phyloP scores from a whole-genome alignment of 176 grass and related monocot genomes.

The Cenchrus purpureus region DNA sequence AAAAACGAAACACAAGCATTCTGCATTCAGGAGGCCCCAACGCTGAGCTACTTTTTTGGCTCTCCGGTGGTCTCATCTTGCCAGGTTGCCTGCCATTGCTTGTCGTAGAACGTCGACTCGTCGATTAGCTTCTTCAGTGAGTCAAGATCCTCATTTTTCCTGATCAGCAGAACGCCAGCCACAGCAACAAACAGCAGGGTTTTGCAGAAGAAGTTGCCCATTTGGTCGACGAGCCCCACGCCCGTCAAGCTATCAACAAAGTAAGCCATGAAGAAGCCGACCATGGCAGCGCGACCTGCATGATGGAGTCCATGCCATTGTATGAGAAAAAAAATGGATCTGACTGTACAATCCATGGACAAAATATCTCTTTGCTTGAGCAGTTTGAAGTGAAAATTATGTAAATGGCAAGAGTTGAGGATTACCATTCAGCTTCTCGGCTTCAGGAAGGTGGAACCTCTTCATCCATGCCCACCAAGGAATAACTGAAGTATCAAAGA shows the following conservation, averaged over 20 bases:
- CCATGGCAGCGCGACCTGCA: conserved; percentile 92
- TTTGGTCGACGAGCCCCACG: conserved; percentile 83
- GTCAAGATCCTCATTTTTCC: conserved; percentile 85
- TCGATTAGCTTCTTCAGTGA: conserved; percentile 81
- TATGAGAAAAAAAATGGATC: not conserved
- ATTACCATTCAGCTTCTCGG: conserved; percentile 90
- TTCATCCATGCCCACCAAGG: conserved; percentile 97
- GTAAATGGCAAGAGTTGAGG: not conserved
- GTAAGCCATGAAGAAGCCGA: conserved; percentile 99
- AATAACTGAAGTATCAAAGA: conserved; percentile 81
- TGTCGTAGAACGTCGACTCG: conserved; percentile 90
- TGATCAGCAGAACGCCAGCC: conserved; percentile 67
- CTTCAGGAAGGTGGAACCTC: conserved; percentile 92
- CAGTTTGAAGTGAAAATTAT: not conserved
- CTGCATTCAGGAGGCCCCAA: not conserved
- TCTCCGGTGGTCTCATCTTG: conserved; percentile 59
- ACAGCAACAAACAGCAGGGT: conserved; percentile 87
- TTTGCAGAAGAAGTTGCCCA: conserved; percentile 96
- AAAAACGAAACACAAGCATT: not conserved
- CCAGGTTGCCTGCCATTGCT: conserved; percentile 98
- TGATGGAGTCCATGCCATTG: not conserved
- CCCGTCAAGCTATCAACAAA: conserved; percentile 92
- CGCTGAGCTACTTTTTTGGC: conserved; percentile 48
- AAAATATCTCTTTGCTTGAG: not conserved
- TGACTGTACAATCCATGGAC: not conserved